Base-by-base conservation (phyloP, 176 grass and related monocot species). In the Stipa capillata region DNA sequence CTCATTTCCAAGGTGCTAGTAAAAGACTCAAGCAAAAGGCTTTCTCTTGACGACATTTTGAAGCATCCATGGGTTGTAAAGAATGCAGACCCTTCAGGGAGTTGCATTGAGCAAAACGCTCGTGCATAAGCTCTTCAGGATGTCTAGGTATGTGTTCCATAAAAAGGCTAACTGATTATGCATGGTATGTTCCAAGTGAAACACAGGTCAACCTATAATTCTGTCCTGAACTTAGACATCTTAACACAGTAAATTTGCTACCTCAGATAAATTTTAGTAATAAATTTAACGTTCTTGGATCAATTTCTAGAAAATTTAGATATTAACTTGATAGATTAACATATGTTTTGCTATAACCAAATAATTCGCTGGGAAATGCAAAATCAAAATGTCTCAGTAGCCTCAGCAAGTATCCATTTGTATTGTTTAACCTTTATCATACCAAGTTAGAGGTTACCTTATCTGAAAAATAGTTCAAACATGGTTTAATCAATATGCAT, bases 1-100 rank as follows among this genome's bases (percentile, higher is more conserved):
- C 83, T 98, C 35, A 98, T 98, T 82, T 68, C 73, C 83, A 98
- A 89, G 78, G 96, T 93, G 36, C 85, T 98, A 18, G 92, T 94
- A 54, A 98, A 98, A 81, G 95, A 98, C 67, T 91, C 95, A 48
- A 87, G 79, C 67, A 98, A 94, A 85, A 90, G 95, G 51, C 85
- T 94, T 17, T 91, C 85, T 67, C 44, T 98, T 80, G 50, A 92
- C 44, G 87, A 98, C 65, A 91, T 98, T 47, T 63, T 94, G 83
- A 90, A 72, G 50, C 95, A 98, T 81, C 87, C 85, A 44, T 98
- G 92, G 92, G 93, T 98, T 37, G 53, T 87, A 34, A 92, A 78
- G 50, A 94, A 92, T 87, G 92, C 95, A 61, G 92, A 94, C 4
- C 87, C 90, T 82, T 90, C 89, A 47, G 94, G 91, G 50, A 88